Evolutionary conservation across 352 stramenopile species (phyloP), one percentile per base, ranked within the genome.

Genomic region (Globisporangium nodosum): DNA sequence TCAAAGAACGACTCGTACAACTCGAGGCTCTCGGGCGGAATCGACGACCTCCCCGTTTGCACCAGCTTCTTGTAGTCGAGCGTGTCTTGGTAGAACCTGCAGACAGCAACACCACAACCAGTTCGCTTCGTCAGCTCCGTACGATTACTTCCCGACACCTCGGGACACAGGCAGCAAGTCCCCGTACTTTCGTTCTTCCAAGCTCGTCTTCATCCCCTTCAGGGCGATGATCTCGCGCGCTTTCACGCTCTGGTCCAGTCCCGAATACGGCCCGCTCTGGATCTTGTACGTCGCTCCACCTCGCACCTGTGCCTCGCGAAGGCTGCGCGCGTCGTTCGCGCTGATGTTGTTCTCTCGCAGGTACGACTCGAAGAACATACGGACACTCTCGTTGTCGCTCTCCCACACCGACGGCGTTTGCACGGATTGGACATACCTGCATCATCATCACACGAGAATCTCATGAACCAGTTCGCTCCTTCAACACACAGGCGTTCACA

Each of bases 1-100:
- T 87, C 76, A 42, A 91, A 93, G 52, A 89, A 93, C 1, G 78
- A 91, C 58, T 89, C 85, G 66, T 93, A 93, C 11, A 93, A 56
- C 54, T 90, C 77, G 31, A 93, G 55, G 43, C 75, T 88, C 18
- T 93, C 83, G 0, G 61, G n/a, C 21, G 83, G 71, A 11, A 91
- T 78, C 1, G 74, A 83, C 33, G 65, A 66, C 40, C 83, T 68
- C 20, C 66, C 63, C 1, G 70, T 76, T 15, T 75, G 68, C 47
- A 83, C 78, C 3, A 93, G 60, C 52, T 81, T 81, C 60, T 88
- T 89, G 58, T 83, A 76, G 63, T 93, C 68, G 43, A 88, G 54
- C 1, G 73, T 78, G 6, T 89, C 76, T 54, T 90, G 76, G 56
- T 89, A 93, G 27, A 87, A 70, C 31, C 78, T 88, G 37, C 20